These are phyloP conservation scores for Sistotremastrum suecicum DNA, from an alignment of 768 basidiomycete species.

Conservation along the genomic window DNA sequence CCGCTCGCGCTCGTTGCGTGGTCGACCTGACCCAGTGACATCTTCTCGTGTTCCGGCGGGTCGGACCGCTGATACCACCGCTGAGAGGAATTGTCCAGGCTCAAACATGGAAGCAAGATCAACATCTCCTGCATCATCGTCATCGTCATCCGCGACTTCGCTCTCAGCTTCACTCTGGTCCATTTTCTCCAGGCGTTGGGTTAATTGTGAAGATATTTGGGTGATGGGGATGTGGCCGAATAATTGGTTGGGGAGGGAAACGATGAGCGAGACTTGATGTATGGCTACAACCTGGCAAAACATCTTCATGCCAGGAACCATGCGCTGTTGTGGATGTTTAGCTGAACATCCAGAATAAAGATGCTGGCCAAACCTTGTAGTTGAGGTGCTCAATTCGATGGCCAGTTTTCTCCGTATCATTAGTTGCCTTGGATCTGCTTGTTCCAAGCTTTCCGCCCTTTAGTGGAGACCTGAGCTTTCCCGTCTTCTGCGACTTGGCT, in stretches of 20 bases:
- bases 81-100: constrained; percentile 78
- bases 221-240: constrained; percentile 91
- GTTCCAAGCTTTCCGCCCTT: constrained; percentile 16
- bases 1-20: constrained; percentile 52
- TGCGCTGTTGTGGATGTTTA: constrained; percentile 35
- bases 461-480: constrained; percentile 29
- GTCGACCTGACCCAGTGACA: constrained; percentile 38
- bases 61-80: constrained; percentile 57
- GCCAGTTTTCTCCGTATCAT: constrained; percentile 33
- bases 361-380: constrained; percentile 52
- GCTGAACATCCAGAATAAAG: not conserved
- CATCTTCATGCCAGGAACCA: constrained; percentile 73
- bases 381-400: constrained; percentile 80
- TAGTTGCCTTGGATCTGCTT: constrained; percentile 16
- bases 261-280: constrained; percentile 75
- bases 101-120: constrained; percentile 64
- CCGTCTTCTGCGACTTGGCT: constrained; percentile 25
- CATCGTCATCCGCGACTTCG: constrained; percentile 28
- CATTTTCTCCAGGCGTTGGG: constrained; percentile 49
- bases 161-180: constrained; percentile 27
- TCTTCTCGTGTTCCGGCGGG: constrained; percentile 46
- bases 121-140: constrained; percentile 42
- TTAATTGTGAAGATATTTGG: constrained; percentile 72
- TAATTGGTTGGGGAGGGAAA: constrained; percentile 94
- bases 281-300: constrained; percentile 79